Evolutionary conservation across 1,284 basidiomycete species (phyloP).

Genomic region (Boletus nobilissimus): DNA sequence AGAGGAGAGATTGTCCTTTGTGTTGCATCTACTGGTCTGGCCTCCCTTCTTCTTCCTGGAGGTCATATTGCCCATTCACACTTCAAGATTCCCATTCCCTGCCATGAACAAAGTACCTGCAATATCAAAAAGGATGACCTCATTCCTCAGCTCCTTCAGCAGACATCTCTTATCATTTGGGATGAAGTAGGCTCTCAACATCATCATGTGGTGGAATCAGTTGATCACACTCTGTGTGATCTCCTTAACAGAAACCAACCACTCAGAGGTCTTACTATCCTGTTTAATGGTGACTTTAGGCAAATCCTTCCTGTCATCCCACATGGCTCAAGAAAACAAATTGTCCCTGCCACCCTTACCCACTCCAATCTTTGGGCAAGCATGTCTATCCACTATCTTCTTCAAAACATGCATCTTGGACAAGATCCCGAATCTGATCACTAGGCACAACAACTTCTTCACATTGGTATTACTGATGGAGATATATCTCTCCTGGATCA

Average conservation of each 20-base stretch:
- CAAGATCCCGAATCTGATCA: too few relatives aligned
- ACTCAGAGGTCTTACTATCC: slow-evolving; percentile 54
- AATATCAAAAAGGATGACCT: slow-evolving; percentile 43
- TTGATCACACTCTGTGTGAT: neutral
- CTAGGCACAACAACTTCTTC: too few relatives aligned
- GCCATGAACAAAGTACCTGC: slow-evolving; percentile 40
- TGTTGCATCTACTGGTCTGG: slow-evolving; percentile 41
- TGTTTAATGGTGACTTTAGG: slow-evolving; percentile 54
- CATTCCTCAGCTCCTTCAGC: neutral
- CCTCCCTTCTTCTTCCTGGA: slow-evolving; percentile 28
- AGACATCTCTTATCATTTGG: slow-evolving; percentile 6
- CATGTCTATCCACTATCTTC: slow-evolving; percentile 44
- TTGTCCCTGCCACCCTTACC: slow-evolving; percentile 48
- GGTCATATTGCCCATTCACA: slow-evolving; percentile 28
- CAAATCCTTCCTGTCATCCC: slow-evolving; percentile 33
- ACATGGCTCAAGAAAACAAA: slow-evolving; percentile 48
- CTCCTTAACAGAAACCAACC: slow-evolving; percentile 5
- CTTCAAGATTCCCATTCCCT: slow-evolving; percentile 37
- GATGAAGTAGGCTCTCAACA: slow-evolving; percentile 2
- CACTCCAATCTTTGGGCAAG: slow-evolving; percentile 50
- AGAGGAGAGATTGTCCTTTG: slow-evolving; percentile 51
- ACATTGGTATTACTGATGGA: too few relatives aligned
- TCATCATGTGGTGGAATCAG: neutral
- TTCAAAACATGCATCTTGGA: neutral
- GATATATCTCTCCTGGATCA: too few relatives aligned